Evolutionary conservation across 176 grass and related monocot genomes (phyloP).

Genomic region (Aegilops sharonensis): DNA sequence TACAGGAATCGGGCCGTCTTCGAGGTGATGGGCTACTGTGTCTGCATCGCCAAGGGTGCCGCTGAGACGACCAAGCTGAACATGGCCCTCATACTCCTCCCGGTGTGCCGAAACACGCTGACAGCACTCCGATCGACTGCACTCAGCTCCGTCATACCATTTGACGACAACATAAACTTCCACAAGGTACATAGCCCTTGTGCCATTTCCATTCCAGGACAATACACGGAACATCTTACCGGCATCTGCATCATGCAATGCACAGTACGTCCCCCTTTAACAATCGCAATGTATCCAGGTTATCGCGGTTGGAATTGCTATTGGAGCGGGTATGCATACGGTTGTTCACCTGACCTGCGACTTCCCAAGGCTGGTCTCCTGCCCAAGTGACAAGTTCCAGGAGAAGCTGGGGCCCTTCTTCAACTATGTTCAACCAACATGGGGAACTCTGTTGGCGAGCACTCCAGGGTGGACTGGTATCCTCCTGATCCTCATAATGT

Average conservation of each 20-base stretch:
- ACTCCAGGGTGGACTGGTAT: slow-evolving; percentile 82
- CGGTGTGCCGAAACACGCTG: slow-evolving; percentile 88
- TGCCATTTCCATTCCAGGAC: neutral
- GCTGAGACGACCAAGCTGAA: slow-evolving; percentile 94
- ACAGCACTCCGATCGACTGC: slow-evolving; percentile 67
- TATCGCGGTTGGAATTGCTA: slow-evolving; percentile 59
- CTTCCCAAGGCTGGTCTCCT: slow-evolving; percentile 79
- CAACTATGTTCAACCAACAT: slow-evolving; percentile 68
- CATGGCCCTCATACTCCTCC: slow-evolving; percentile 93
- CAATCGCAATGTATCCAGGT: slow-evolving; percentile 35
- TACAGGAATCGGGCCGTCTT: slow-evolving; percentile 68
- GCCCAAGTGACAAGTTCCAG: slow-evolving; percentile 64
- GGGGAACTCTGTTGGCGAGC: slow-evolving; percentile 45
- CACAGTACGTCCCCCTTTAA: neutral
- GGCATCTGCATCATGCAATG: neutral
- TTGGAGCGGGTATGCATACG: slow-evolving; percentile 61
- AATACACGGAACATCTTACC: neutral
- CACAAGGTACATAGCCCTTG: slow-evolving; percentile 59
- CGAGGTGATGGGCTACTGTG: slow-evolving; percentile 90
- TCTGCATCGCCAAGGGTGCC: slow-evolving; percentile 85
- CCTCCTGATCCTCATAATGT: slow-evolving; percentile 83
- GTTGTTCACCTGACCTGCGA: slow-evolving; percentile 71
- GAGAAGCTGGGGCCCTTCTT: slow-evolving; percentile 64
- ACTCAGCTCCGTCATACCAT: slow-evolving; percentile 61
- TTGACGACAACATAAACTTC: slow-evolving; percentile 99